Base-by-base conservation (phyloP, 2,329 filamentous ascomycete genomes). In the Thermoascus crustaceus region DNA sequence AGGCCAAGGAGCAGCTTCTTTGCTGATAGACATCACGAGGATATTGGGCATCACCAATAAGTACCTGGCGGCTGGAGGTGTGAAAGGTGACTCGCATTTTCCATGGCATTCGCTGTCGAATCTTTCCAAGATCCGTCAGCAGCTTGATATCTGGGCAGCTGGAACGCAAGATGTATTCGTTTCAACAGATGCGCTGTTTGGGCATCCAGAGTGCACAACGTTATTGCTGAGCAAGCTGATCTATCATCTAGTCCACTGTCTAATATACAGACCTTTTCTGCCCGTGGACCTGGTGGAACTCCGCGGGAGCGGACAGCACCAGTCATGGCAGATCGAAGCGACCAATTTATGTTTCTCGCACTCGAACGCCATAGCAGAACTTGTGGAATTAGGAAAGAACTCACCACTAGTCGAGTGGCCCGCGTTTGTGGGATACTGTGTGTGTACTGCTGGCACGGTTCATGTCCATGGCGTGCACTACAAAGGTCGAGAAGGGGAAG, bases 321-420 rank as follows among this genome's bases (percentile, higher is more conserved):
- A 93, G 54, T 88, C 84, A 18, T 94, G 86, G 86, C 86, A 93
- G 54, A 89, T 93, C 31, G 85, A 93, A 55, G 85, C 86, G 0
- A 93, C 85, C 0, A 89, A 91, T 50, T 72, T 89, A 54, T 93
- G 86, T 58, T 91, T 80, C 55, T 66, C 88, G 11, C 86, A 94
- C 46, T 85, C 86, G 4, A 94, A 93, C 51, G 85, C 85, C 4
- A 88, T 93, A 34, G 79, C 84, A 1, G 85, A 93, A 51, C 65
- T 94, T 2, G 80, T 87, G 4, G 82, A 89, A 53, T 73, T 88
- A 10, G 84, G 84, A 1, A 81, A 80, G 43, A 81, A 82, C 45
- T 78, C 80, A 1, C 74, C 76, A 1, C 75, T 81, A 2, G 77
- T 88, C 14, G 85, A 91, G 57, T 93, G 85, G 85, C 84, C 86